Evolutionary conservation across 2,329 filamentous ascomycete genomes (phyloP).

Genomic region (Trichophyton schoenleinii): DNA sequence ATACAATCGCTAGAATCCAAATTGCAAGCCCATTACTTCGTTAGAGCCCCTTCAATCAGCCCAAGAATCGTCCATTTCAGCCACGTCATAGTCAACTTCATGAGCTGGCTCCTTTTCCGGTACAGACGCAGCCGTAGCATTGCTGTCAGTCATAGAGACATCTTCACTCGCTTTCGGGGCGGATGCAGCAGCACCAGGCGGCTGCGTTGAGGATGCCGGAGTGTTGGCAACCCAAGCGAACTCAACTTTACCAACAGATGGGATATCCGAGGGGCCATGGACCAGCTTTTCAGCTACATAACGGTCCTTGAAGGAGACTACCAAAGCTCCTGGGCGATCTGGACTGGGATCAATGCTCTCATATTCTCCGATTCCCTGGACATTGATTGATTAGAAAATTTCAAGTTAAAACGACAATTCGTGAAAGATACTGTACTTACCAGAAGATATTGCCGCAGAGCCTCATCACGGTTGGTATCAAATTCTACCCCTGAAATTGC

Average conservation of each 20-base stretch:
- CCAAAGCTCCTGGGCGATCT: slow-evolving; percentile 27
- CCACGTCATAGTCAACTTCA: slow-evolving; percentile 41
- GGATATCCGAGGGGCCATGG: slow-evolving; percentile 36
- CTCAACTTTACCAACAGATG: slow-evolving; percentile 42
- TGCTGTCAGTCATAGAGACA: slow-evolving; percentile 18
- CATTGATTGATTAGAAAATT: neutral
- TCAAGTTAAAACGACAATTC: neutral
- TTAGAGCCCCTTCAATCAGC: slow-evolving; percentile 14
- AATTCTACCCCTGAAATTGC: slow-evolving; percentile 38
- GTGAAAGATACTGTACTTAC: slow-evolving; percentile 20
- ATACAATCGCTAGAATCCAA: neutral
- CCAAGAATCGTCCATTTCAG: slow-evolving; percentile 38
- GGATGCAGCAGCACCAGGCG: slow-evolving; percentile 12
- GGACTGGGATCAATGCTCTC: slow-evolving; percentile 33
- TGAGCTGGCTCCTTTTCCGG: slow-evolving; percentile 15
- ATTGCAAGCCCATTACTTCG: neutral
- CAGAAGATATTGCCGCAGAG: slow-evolving; percentile 44
- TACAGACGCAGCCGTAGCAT: neutral
- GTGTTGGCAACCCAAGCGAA: slow-evolving; percentile 42
- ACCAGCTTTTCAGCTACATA: slow-evolving; percentile 45
- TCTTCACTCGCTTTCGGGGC: slow-evolving; percentile 17
- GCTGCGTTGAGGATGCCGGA: slow-evolving; percentile 13
- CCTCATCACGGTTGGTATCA: slow-evolving; percentile 41
- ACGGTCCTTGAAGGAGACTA: slow-evolving; percentile 37
- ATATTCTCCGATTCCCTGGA: slow-evolving; percentile 35